phyloP scores from a whole-genome alignment of 441 rosid genomes.

The Breynia disticha region DNA sequence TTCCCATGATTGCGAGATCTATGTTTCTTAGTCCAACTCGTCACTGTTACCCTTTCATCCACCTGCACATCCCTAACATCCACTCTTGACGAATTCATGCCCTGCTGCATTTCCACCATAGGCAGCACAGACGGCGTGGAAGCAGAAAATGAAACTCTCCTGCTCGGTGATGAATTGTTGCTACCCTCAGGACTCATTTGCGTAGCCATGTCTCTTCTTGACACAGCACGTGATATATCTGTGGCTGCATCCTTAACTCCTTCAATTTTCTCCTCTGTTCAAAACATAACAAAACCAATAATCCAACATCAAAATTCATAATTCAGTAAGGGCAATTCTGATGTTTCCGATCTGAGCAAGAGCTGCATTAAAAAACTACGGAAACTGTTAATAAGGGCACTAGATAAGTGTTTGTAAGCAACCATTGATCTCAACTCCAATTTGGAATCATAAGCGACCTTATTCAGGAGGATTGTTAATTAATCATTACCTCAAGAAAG shows the following conservation, averaged over 20 bases:
- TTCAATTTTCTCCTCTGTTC: slow-evolving; percentile 41
- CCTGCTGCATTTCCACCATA: slow-evolving; percentile 45
- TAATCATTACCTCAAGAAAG: too few relatives aligned
- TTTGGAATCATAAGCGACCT: too few relatives aligned
- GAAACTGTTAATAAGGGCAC: too few relatives aligned
- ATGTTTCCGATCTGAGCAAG: too few relatives aligned
- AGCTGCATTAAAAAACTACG: too few relatives aligned
- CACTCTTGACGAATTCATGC: slow-evolving; percentile 34
- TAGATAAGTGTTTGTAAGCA: too few relatives aligned
- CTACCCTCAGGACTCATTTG: slow-evolving; percentile 90
- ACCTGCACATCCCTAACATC: slow-evolving; percentile 80
- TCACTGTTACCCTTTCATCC: slow-evolving; percentile 75
- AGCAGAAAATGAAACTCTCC: slow-evolving; percentile 41
- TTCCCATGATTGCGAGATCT: slow-evolving; percentile 43
- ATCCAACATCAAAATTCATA: too few relatives aligned
- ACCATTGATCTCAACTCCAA: too few relatives aligned
- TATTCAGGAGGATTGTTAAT: too few relatives aligned
- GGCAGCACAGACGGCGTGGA: slow-evolving; percentile 47
- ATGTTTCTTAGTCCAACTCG: slow-evolving; percentile 83
- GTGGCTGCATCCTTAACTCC: slow-evolving; percentile 48
- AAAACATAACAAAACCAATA: not conserved
- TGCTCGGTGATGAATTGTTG: slow-evolving; percentile 47
- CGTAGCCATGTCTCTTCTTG: slow-evolving; percentile 93
- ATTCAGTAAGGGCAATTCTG: too few relatives aligned
- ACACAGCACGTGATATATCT: slow-evolving; percentile 47